Conservation (phyloP, 163 green algal species). For the Chloromonas sp. region DNA sequence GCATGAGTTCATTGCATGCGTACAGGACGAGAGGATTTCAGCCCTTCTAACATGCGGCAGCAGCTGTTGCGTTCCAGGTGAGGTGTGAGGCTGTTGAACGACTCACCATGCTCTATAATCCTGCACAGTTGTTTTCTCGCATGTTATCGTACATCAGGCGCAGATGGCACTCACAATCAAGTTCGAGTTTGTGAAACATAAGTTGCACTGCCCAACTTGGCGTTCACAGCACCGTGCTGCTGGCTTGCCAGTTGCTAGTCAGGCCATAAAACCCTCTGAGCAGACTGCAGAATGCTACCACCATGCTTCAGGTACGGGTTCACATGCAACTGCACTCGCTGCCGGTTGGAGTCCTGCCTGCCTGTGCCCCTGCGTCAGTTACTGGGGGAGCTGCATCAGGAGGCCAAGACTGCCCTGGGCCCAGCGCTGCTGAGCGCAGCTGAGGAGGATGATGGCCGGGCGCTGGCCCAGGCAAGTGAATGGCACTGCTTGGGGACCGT, state of each 20-base stretch:
- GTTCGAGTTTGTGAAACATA: background rate
- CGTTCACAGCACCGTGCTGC: background rate
- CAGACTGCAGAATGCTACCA: background rate
- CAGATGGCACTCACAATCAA: too few relatives aligned
- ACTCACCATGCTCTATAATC: too few relatives aligned
- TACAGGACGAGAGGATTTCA: slow-evolving; percentile 25
- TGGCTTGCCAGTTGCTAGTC: too few relatives aligned
- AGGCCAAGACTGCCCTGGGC: background rate
- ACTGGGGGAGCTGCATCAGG: background rate
- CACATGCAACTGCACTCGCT: background rate
- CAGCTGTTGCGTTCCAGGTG: background rate
- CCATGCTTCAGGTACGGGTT: background rate
- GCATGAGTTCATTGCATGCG: background rate
- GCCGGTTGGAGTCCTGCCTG: background rate
- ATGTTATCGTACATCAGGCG: too few relatives aligned
- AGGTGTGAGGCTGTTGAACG: background rate
- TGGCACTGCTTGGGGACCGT: background rate
- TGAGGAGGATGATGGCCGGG: background rate
- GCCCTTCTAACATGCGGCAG: slow-evolving; percentile 9
- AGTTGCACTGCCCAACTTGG: background rate
- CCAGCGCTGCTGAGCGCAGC: background rate
- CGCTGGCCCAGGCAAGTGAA: background rate
- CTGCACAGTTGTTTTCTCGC: too few relatives aligned
- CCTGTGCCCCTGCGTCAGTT: background rate
- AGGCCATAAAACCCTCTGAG: too few relatives aligned